phyloP scores from a whole-genome alignment of 2,329 filamentous ascomycete genomes.

The Sporothrix pseudoabietina region DNA sequence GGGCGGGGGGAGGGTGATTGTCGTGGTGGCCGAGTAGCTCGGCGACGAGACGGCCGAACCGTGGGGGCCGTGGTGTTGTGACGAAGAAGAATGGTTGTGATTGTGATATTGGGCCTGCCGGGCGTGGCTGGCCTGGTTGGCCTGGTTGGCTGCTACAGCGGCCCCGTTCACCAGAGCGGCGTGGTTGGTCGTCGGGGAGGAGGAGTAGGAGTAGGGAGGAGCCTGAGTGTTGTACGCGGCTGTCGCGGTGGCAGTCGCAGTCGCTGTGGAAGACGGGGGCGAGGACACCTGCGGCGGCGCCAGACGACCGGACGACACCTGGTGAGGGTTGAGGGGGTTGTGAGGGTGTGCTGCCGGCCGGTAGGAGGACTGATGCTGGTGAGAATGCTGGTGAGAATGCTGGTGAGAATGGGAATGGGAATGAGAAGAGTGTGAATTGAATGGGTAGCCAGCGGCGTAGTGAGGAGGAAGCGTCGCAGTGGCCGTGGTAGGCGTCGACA shows the following conservation, averaged over 20 bases:
- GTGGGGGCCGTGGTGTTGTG: conserved; percentile 19
- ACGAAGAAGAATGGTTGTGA: conserved; percentile 25
- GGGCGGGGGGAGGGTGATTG: conserved; percentile 21
- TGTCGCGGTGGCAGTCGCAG: conserved; percentile 29
- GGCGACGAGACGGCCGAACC: conserved; percentile 35
- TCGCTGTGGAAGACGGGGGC: conserved; percentile 23
- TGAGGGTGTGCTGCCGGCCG: background rate
- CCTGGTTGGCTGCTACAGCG: conserved; percentile 23
- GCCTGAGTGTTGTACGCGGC: conserved; percentile 35
- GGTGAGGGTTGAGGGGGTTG: background rate
- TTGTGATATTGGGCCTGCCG: conserved; percentile 24
- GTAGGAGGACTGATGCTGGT: conserved; percentile 35
- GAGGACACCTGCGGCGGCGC: conserved; percentile 41
- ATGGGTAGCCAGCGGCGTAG: conserved; percentile 67
- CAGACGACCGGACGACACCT: conserved; percentile 40
- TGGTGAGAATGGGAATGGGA: conserved; percentile 44
- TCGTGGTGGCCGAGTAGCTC: conserved; percentile 37
- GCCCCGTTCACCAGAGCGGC: conserved; percentile 29
- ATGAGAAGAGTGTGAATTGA: conserved; percentile 51
- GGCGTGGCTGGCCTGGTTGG: conserved; percentile 26
- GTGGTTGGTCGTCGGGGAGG: conserved; percentile 32
- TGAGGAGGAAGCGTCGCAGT: conserved; percentile 71
- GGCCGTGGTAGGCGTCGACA: conserved; percentile 82
- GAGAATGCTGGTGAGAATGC: conserved; percentile 47
- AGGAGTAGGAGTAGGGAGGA: conserved; percentile 31